phyloP scores from a whole-genome alignment of 2,329 filamentous ascomycete species.

The Alternaria novae-zelandiae region DNA sequence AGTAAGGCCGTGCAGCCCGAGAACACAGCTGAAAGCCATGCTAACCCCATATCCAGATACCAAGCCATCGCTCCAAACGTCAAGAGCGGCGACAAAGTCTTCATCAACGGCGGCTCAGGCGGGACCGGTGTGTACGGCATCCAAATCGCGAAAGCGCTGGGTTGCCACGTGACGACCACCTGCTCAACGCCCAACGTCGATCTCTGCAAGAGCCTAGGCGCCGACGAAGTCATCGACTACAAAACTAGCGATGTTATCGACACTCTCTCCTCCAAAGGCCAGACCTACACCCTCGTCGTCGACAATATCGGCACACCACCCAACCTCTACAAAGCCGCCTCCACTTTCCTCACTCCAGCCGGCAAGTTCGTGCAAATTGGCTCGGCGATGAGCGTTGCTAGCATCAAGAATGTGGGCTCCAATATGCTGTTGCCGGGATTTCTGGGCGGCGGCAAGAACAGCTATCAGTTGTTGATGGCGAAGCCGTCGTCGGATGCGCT shows the following conservation, averaged over 20 bases:
- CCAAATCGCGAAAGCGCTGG: conserved; percentile 67
- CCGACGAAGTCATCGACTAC: conserved; percentile 70
- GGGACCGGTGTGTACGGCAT: conserved; percentile 67
- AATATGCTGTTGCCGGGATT: conserved; percentile 55
- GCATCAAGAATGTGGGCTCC: conserved; percentile 38
- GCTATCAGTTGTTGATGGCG: conserved; percentile 49
- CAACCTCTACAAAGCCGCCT: conserved; percentile 60
- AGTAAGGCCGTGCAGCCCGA: conserved; percentile 20
- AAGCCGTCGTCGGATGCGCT: conserved; percentile 55
- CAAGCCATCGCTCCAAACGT: conserved; percentile 47
- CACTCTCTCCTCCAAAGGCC: conserved; percentile 55
- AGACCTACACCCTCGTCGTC: conserved; percentile 60
- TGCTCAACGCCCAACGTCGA: conserved; percentile 66
- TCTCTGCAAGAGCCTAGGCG: conserved; percentile 64
- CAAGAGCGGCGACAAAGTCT: conserved; percentile 59
- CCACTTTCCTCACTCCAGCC: conserved; percentile 57
- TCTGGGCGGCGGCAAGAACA: conserved; percentile 59
- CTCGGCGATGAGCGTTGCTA: conserved; percentile 11
- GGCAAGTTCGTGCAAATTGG: conserved; percentile 56
- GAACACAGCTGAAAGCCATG: not conserved
- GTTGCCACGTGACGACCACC: conserved; percentile 64
- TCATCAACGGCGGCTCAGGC: conserved; percentile 70
- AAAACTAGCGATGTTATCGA: conserved; percentile 56
- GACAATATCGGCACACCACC: conserved; percentile 63
- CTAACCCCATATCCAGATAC: conserved; percentile 9